A percentile compares a stretch with the other conserved stretches of the same genome.
Evolutionary conservation across 1,284 basidiomycete species (phyloP).

Genomic region (Schizophyllum amplum): DNA sequence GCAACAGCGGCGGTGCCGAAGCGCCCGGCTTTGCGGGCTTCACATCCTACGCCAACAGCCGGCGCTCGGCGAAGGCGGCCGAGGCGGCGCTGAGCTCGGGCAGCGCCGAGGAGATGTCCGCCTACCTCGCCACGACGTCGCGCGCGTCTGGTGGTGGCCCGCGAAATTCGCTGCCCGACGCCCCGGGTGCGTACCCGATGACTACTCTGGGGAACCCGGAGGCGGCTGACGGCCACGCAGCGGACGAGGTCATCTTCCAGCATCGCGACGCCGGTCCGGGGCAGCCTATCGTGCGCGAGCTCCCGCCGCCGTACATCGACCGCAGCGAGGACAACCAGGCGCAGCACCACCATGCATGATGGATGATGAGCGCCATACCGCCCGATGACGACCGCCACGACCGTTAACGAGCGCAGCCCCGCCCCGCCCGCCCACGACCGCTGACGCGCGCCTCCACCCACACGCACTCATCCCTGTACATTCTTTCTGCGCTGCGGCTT

Average conservation of each 20-base stretch:
- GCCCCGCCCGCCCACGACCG: too few species aligned
- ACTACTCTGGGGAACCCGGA: slow-evolving; percentile 4
- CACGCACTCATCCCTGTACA: too few species aligned
- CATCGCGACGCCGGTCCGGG: slow-evolving; percentile 12
- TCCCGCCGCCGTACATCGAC: slow-evolving; percentile 15
- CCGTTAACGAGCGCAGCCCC: too few species aligned
- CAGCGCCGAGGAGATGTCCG: slow-evolving; percentile 8
- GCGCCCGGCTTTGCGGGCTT: slow-evolving; percentile 8
- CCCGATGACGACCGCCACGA: too few species aligned
- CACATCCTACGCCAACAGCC: slow-evolving; percentile 10
- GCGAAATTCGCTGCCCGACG: neutral
- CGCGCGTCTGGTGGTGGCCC: neutral
- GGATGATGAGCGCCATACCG: too few species aligned
- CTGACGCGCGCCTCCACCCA: too few species aligned
- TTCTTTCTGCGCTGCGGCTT: too few species aligned
- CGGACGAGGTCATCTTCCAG: slow-evolving; percentile 13
- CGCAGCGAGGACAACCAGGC: neutral
- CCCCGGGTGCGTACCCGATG: slow-evolving; percentile 6
- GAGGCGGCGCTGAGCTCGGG: slow-evolving; percentile 10
- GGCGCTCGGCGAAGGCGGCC: slow-evolving; percentile 14
- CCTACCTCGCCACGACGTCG: slow-evolving; percentile 1
- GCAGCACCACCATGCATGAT: too few species aligned
- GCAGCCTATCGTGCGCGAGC: slow-evolving; percentile 9
- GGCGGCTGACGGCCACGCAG: neutral
- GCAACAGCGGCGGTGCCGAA: neutral